Base-by-base conservation (phyloP, 176 grass and related monocot genomes). In the Avena atlantica region DNA sequence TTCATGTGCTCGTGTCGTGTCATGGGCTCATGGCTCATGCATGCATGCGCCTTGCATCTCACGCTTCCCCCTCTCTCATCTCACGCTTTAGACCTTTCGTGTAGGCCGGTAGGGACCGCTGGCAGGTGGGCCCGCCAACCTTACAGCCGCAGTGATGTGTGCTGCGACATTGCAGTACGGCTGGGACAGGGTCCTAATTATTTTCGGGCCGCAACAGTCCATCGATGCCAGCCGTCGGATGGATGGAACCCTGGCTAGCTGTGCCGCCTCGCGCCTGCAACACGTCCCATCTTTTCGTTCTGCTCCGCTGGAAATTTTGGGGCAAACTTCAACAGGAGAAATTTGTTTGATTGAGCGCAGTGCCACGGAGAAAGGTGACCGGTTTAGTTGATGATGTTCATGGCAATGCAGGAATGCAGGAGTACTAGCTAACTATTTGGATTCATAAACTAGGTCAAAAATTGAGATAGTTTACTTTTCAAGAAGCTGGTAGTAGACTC, bases 221-320 rank as follows among this genome's bases (percentile, higher is more conserved):
- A 62, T 45, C 51, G 29, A 78, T 71, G 78, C 51, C 62, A 62
- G 36, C 77, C 88, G 88, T 89, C 87, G 75, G 75, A 85, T 65
- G 27, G 2, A 25, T 21, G 62, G 25, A 14, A 24, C 23, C 74
- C 44, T 29, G 25, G 9, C 4, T 6, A 17, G 49, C 49, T 19
- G 10, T 58, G 75, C 16, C 8, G 3, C 52, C 14, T 4, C 36
- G 55, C 56, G 58, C 34, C 56, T 62, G 77, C 56, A 58, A 8
- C 52, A 31, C 23, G 62, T 81, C 27, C 24, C 24, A 52, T 53
- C 62, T 29, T 21, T 66, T 67, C 47, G 4, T 14, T 70, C 67
- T n/a, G 27, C 75, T 8, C 17, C 50, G 4, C n/a, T 1, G 7
- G 17, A 58, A 37, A 40, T 19, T 37, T 13, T 1, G 31, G 65